Conservation (phyloP, 2,329 filamentous ascomycete species). For the Fusarium metavorans region DNA sequence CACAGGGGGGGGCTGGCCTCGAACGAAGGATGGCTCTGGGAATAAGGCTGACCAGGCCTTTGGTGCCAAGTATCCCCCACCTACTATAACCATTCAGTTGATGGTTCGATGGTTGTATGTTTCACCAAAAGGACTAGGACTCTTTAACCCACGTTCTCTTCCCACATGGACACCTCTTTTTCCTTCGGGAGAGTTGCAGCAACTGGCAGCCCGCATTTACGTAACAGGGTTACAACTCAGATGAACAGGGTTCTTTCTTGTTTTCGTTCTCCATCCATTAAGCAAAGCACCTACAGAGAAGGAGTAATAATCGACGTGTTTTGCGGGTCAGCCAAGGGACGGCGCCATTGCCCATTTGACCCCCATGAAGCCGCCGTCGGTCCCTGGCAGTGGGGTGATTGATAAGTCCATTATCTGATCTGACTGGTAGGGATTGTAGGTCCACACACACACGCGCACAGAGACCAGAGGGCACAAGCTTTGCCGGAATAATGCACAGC, state of each 20-base stretch:
- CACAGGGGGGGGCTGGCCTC: not conserved
- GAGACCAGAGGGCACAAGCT: not conserved
- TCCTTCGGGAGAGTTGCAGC: conserved; percentile 18
- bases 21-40: not conserved
- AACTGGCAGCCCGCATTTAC: conserved; percentile 7
- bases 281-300: conserved; percentile 12
- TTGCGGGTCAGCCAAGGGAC: conserved; percentile 10
- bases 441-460: conserved; percentile 4
- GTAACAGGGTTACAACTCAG: conserved; percentile 7
- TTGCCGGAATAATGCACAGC: not conserved
- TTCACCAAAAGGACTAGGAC: not conserved
- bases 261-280: not conserved
- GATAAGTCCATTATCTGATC: conserved; percentile 40
- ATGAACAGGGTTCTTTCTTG: conserved; percentile 11
- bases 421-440: conserved; percentile 26
- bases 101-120: conserved; percentile 4
- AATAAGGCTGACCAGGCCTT: conserved; percentile 7
- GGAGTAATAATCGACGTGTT: conserved; percentile 26
- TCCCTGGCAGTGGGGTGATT: conserved; percentile 36
- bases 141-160: not conserved
- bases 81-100: not conserved
- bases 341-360: not conserved
- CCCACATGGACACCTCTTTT: not conserved
- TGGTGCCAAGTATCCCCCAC: conserved; percentile 5
- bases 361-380: conserved; percentile 1